phyloP scores from a whole-genome alignment of 2,329 filamentous ascomycete species.

The Biscogniauxia sp. region DNA sequence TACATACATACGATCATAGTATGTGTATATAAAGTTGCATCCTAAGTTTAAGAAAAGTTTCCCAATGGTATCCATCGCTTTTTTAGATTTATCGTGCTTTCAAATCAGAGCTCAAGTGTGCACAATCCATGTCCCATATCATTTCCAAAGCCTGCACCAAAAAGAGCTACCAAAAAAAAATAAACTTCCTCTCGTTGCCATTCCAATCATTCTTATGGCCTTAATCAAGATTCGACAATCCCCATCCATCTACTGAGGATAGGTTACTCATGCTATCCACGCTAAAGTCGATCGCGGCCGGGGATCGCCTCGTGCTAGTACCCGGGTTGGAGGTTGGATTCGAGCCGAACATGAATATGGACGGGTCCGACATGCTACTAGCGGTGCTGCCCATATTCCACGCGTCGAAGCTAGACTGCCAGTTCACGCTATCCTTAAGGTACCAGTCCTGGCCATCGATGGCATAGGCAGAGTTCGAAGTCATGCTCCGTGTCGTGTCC shows the following conservation, averaged over 20 bases:
- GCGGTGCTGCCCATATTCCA: constrained; percentile 43
- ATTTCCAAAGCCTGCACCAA: not conserved
- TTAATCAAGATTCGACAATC: constrained; percentile 28
- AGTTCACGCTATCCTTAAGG: constrained; percentile 54
- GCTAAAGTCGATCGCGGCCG: constrained; percentile 25
- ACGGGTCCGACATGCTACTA: constrained; percentile 31
- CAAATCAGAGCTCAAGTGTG: not conserved
- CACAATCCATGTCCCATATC: not conserved
- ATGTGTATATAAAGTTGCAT: not conserved
- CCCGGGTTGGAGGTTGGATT: constrained; percentile 14
- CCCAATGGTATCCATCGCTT: not conserved
- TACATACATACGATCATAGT: no score
- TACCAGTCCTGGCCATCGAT: constrained; percentile 58
- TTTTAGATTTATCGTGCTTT: not conserved
- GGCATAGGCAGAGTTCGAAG: constrained; percentile 34
- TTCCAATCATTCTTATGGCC: not conserved
- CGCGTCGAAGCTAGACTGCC: constrained; percentile 56
- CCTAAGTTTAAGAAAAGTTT: not conserved
- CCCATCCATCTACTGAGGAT: constrained; percentile 30
- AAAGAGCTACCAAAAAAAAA: not conserved
- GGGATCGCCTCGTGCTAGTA: constrained; percentile 16
- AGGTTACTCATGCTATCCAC: constrained; percentile 29
- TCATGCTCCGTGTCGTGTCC: constrained; percentile 25
- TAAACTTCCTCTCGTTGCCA: not conserved
- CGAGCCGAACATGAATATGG: constrained; percentile 30